Conservation (phyloP, 1,284 basidiomycete species). For the Rhizopogon parksii region DNA sequence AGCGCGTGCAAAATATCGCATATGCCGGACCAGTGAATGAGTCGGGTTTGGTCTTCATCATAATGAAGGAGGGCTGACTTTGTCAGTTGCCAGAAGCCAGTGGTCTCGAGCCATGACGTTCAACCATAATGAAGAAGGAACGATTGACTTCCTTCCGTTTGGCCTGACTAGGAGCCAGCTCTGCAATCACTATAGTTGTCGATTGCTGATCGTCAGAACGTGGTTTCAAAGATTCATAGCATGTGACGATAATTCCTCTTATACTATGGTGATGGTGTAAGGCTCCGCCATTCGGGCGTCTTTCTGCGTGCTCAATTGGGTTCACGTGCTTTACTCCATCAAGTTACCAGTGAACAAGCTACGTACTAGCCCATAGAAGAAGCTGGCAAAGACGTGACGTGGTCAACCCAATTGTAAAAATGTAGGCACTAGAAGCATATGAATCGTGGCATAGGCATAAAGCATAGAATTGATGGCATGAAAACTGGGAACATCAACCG, state of each 20-base stretch:
- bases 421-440: neutral
- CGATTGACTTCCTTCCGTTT: too few species aligned
- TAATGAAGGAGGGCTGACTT: too few species aligned
- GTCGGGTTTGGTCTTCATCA: too few species aligned
- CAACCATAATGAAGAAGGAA: too few species aligned
- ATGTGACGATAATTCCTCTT: neutral
- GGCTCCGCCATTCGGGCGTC: neutral
- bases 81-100: too few species aligned
- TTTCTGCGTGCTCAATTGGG: neutral
- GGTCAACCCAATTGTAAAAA: neutral
- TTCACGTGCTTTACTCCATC: neutral
- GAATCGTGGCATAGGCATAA: neutral
- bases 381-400: too few species aligned
- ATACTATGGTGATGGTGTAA: neutral
- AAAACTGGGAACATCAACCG: neutral
- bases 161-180: too few species aligned
- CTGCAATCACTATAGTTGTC: too few species aligned
- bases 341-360: neutral
- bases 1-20: too few species aligned
- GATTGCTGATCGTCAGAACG: neutral
- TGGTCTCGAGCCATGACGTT: too few species aligned
- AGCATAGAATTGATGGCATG: neutral
- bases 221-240: neutral
- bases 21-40: too few species aligned
- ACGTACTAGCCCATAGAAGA: neutral